A percentile compares a stretch with the other conserved stretches of the same genome.
These are phyloP conservation scores for Dacryopinax spathularia DNA, from an alignment of 768 basidiomycete genomes.

Conservation along the genomic window DNA sequence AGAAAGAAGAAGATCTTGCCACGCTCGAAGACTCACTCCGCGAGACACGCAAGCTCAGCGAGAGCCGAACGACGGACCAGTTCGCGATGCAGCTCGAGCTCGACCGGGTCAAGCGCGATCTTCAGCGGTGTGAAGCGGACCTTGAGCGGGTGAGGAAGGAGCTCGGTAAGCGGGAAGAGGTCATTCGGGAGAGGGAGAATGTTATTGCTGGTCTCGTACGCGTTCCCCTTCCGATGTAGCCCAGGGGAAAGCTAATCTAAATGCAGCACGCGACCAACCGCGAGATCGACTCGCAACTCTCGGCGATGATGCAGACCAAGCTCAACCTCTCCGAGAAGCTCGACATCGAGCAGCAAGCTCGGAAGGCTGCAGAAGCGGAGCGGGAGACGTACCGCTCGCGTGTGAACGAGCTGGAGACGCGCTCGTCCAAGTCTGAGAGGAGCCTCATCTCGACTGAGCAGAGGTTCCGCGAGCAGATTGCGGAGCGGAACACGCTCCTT, in stretches of 20 bases:
- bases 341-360: slow-evolving; percentile 45
- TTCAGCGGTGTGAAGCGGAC: slow-evolving; percentile 68
- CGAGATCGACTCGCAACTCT: slow-evolving; percentile 63
- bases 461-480: slow-evolving; percentile 81
- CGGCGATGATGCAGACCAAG: slow-evolving; percentile 73
- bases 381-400: slow-evolving; percentile 42
- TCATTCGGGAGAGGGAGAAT: slow-evolving; percentile 53
- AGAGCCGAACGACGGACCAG: slow-evolving; percentile 65
- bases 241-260: neutral
- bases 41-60: slow-evolving; percentile 67
- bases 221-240: neutral
- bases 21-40: slow-evolving; percentile 59
- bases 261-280: slow-evolving; percentile 54
- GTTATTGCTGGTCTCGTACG: slow-evolving; percentile 51
- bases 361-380: slow-evolving; percentile 55
- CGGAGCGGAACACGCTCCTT: slow-evolving; percentile 81
- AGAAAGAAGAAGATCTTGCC: slow-evolving; percentile 61
- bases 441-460: slow-evolving; percentile 53
- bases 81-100: slow-evolving; percentile 83
- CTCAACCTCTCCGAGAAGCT: slow-evolving; percentile 81
- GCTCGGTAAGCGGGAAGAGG: slow-evolving; percentile 48
- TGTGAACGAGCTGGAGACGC: slow-evolving; percentile 59
- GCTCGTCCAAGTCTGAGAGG: slow-evolving; percentile 70
- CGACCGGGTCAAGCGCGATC: slow-evolving; percentile 70
- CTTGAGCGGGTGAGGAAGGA: slow-evolving; percentile 56